phyloP scores from a whole-genome alignment of 345 rosid species.

The Murraya koenigii region DNA sequence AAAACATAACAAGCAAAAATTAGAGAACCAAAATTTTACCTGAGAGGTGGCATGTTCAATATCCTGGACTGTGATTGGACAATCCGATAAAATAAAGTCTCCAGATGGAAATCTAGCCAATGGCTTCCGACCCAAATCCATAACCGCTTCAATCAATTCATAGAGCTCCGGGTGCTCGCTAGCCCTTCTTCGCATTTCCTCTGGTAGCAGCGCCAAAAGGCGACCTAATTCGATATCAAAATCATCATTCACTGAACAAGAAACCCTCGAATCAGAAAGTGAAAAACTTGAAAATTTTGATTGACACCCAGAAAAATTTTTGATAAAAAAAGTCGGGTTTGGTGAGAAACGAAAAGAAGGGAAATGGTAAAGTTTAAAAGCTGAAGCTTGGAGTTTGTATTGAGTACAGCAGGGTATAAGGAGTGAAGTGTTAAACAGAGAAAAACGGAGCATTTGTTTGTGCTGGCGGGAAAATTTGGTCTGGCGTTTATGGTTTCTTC shows the following conservation, averaged over 20 bases:
- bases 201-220: slow-evolving; percentile 65
- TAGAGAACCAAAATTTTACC: slow-evolving; percentile 27
- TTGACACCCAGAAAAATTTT: slow-evolving; percentile 16
- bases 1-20: slow-evolving; percentile 5
- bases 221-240: slow-evolving; percentile 63
- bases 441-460: slow-evolving; percentile 30
- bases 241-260: slow-evolving; percentile 35
- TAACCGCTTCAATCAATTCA: slow-evolving; percentile 73
- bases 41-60: slow-evolving; percentile 71
- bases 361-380: background rate
- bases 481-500: too few relatives aligned
- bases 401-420: slow-evolving; percentile 13
- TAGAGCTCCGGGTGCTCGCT: slow-evolving; percentile 57
- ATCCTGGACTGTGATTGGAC: slow-evolving; percentile 51
- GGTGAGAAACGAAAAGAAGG: slow-evolving; percentile 17
- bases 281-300: slow-evolving; percentile 8
- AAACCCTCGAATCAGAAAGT: slow-evolving; percentile 18
- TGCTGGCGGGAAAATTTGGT: slow-evolving; percentile 20
- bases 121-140: slow-evolving; percentile 89
- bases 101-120: slow-evolving; percentile 89
- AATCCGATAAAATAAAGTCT: slow-evolving; percentile 69
- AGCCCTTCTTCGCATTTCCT: slow-evolving; percentile 51
- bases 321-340: background rate
- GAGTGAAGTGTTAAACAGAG: slow-evolving; percentile 17
- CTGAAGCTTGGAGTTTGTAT: background rate